Evolutionary conservation across 2,329 filamentous ascomycete species (phyloP), one percentile per base, ranked within the genome.

Genomic region (Diaporthe eres): DNA sequence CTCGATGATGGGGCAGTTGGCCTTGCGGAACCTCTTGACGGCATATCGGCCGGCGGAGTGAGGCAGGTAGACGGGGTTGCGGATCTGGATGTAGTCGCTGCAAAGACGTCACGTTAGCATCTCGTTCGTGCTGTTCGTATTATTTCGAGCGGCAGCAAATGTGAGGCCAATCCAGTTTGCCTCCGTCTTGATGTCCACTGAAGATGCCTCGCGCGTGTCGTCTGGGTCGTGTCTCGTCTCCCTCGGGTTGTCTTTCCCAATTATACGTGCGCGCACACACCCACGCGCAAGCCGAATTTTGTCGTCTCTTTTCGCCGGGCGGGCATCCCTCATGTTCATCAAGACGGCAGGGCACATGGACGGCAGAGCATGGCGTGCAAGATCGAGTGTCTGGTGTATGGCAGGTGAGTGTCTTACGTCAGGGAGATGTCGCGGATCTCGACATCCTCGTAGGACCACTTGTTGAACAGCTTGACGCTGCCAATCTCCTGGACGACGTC

Each of bases 1-100:
- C 94, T 99, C 97, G 87, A 99, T 98, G 93, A 99, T 98, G 85
- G 97, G 97, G 95, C 97, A 99, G 93, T 98, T 97, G 87, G 97
- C 97, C 94, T 99, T 99, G 92, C 97, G 95, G 95, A 99, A 99
- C 86, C 97, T 94, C 95, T 99, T 99, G 90, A 94, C 92, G 86
- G 97, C 97, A 93, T 98, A 99, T 87, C 96, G 95, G 87, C 97
- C 97, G 85, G 97, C 97, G 81, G 96, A 98, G 93, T 99, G 97
- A 87, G 97, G 95, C 89, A 98, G 93, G 91, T 98, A 99, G 91
- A 98, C 97, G 84, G 97, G 97, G 83, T 96, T 93, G 88, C 97
- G 95, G 92, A 99, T 98, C 90, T 98, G 97, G 88, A 99, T 97
- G 92, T 99, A 99, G 88, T 99, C 97, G 91, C 97, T 99, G 82